Percentiles rank a stretch among this genome's conserved stretches.
Conservation (phyloP, 2,329 filamentous ascomycete genomes). For the Emmonsiellopsis sp. region DNA sequence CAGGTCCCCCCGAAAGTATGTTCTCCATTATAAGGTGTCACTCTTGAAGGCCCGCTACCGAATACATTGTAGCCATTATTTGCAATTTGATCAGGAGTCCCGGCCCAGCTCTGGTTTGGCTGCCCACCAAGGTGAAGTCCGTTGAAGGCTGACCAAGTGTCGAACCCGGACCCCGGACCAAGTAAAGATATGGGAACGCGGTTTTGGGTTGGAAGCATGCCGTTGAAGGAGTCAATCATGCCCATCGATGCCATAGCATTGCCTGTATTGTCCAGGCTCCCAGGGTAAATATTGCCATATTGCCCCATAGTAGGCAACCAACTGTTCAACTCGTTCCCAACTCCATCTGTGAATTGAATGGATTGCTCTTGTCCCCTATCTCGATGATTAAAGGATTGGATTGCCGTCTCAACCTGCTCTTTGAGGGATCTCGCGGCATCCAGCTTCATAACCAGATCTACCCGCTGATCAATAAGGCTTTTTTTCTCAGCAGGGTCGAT, state of each 20-base stretch:
- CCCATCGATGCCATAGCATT: not conserved
- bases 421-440: constrained; percentile 28
- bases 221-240: not conserved
- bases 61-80: not conserved
- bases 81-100: not conserved
- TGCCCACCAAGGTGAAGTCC: not conserved
- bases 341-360: not conserved
- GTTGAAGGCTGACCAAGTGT: not conserved
- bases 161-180: not conserved
- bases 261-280: not conserved
- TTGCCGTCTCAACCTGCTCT: constrained; percentile 23
- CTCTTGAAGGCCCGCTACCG: not conserved
- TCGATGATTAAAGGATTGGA: constrained; percentile 12
- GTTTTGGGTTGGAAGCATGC: not conserved
- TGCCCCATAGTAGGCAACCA: not conserved
- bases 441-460: constrained; percentile 27
- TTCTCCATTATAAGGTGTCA: not conserved
- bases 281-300: not conserved
- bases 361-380: not conserved
- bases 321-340: not conserved
- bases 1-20: not conserved
- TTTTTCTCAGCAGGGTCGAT: constrained; percentile 26
- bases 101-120: not conserved
- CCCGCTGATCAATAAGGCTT: constrained; percentile 27
- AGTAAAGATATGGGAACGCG: not conserved